A percentile compares a stretch with the other conserved stretches of the same genome.
Conservation (phyloP, 2,329 filamentous ascomycete species). For the Didymella pinodella region DNA sequence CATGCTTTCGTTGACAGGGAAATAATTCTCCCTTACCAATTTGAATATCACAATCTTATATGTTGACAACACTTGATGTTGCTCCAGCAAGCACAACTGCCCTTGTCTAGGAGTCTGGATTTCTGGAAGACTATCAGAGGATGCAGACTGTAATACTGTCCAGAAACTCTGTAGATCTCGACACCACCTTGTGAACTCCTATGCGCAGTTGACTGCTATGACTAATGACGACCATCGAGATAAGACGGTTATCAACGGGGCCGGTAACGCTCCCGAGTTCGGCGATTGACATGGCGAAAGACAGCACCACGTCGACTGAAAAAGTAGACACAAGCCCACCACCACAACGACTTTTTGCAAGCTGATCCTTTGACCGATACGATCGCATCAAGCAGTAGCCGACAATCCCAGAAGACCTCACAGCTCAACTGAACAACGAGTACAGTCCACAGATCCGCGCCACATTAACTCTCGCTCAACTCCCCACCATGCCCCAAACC, state of each 20-base stretch:
- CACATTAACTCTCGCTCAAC: background rate
- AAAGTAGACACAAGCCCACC: background rate
- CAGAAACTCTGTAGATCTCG: background rate
- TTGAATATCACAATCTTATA: background rate
- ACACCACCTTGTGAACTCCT: background rate
- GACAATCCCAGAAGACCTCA: background rate
- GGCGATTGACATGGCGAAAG: constrained; percentile 1
- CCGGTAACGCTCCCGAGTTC: constrained; percentile 15
- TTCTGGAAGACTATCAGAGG: background rate
- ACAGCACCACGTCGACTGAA: background rate
- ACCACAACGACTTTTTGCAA: background rate
- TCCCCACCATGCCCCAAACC: constrained; percentile 1
- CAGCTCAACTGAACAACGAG: background rate
- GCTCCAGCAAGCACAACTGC: background rate
- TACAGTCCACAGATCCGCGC: background rate
- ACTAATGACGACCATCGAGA: constrained; percentile 18
- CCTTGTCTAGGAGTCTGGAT: background rate
- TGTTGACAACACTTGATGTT: background rate
- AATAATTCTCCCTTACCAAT: background rate
- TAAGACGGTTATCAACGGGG: constrained; percentile 21
- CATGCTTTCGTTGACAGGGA: too few relatives aligned
- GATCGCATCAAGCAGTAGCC: background rate
- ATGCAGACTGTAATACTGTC: background rate
- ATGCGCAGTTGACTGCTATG: constrained; percentile 6
- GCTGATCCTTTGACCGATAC: background rate